Base-by-base conservation (phyloP, 768 basidiomycete genomes). In the Tulasnella sp. region DNA sequence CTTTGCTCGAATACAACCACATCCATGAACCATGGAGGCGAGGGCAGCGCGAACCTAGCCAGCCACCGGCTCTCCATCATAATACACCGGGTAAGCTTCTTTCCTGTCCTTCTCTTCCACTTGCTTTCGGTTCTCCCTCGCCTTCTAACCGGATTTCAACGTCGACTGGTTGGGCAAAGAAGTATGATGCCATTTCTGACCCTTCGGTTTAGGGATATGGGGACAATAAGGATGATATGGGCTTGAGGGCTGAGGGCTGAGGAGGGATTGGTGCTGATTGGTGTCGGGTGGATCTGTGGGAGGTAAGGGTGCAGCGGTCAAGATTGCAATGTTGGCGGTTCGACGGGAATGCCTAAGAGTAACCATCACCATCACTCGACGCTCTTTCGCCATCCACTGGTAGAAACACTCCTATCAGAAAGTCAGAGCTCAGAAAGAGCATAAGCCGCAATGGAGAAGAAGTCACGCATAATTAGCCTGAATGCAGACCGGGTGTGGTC, bases 21-120 rank as follows among this genome's bases (percentile, higher is more conserved):
- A 54, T 2, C 50, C 20, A 54, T 9, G 11, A 46, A 34, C 41
- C 18, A 58, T 48, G 44, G 69, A 54, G 44, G 7, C n/a, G 28
- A 64, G 42, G 41, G 16, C 12, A n/a, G 76, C 22, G 24, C 72
- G 40, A 76, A 96, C 97, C 91, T 95, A 93, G 3, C 97, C 97
- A n/a, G 89, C 85, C 46, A 99, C 89, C n/a, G 93, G 92, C 84
- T 99, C 98, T 9, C 97, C 98, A 85, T 99, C 98, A 85, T 95
- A 97, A 86, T 95, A 72, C 98, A 99, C 93, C 2, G 97, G 96
- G 89, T 93, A 96, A 80, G 93, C 41, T 76, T 93, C 89, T 80
- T 89, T 88, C 85, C 93, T 92, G 72, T 97, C 96, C 87, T 97
- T 96, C 82, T 97, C 89, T 72, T 98, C 44, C 4, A 46, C 97